These are phyloP conservation scores for Thelonectria blattea DNA, from an alignment of 2,329 filamentous ascomycete species.

Conservation along the genomic window DNA sequence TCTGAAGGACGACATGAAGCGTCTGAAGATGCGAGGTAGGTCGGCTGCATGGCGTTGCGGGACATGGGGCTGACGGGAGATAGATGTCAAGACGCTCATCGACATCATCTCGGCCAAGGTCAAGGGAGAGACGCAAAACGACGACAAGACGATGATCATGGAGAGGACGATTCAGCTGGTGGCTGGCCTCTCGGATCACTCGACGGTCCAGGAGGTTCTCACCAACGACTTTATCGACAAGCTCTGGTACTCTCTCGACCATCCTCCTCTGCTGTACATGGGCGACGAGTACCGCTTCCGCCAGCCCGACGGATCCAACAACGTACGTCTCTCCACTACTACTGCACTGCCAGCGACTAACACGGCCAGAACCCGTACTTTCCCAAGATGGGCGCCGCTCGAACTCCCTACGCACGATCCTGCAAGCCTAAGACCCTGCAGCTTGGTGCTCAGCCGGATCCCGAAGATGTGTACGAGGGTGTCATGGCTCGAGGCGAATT, in stretches of 20 bases:
- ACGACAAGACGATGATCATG: slow-evolving; percentile 82
- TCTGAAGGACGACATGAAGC: slow-evolving; percentile 32
- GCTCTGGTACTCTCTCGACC: slow-evolving; percentile 74
- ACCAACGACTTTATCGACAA: slow-evolving; percentile 72
- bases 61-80: slow-evolving; percentile 31
- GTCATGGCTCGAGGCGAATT: slow-evolving; percentile 61
- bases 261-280: slow-evolving; percentile 72
- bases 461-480: slow-evolving; percentile 65
- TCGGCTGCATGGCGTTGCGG: background rate
- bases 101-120: slow-evolving; percentile 67
- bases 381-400: slow-evolving; percentile 70
- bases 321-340: slow-evolving; percentile 47
- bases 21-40: slow-evolving; percentile 32
- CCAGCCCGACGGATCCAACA: slow-evolving; percentile 72
- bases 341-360: slow-evolving; percentile 2
- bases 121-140: slow-evolving; percentile 65
- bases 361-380: slow-evolving; percentile 63
- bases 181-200: slow-evolving; percentile 66
- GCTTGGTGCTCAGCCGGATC: slow-evolving; percentile 72
- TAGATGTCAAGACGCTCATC: slow-evolving; percentile 68
- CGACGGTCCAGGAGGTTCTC: slow-evolving; percentile 65
- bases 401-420: slow-evolving; percentile 70
- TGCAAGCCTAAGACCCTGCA: slow-evolving; percentile 64
- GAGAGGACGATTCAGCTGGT: slow-evolving; percentile 75
- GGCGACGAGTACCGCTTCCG: slow-evolving; percentile 70